Percentiles rank a stretch among this genome's conserved stretches.
phyloP scores from a whole-genome alignment of 2,329 filamentous ascomycete genomes.

The Arthroderma sp. region DNA sequence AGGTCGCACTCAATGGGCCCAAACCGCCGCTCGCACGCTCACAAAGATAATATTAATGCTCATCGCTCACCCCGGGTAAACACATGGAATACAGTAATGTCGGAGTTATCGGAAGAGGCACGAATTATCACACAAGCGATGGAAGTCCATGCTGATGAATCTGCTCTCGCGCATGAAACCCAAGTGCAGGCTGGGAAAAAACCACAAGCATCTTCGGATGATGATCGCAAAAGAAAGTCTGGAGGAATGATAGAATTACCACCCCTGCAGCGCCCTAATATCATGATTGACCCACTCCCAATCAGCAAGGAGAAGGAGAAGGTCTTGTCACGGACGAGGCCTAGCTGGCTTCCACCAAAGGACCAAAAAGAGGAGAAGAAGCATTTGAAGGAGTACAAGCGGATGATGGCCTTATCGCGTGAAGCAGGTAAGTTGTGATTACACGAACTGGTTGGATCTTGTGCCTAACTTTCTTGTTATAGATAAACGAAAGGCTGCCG shows the following conservation, averaged over 20 bases:
- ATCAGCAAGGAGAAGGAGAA: conserved; percentile 55
- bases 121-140: conserved; percentile 46
- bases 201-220: conserved; percentile 22
- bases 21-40: conserved; percentile 7
- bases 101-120: conserved; percentile 47
- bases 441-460: no score
- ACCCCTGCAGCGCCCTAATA: conserved; percentile 48
- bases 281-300: conserved; percentile 53
- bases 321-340: conserved; percentile 52
- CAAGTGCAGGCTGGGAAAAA: conserved; percentile 33
- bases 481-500: conserved; percentile 39
- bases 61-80: conserved; percentile 36
- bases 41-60: not conserved
- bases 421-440: conserved; percentile 37
- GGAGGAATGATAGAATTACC: conserved; percentile 39
- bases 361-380: conserved; percentile 81
- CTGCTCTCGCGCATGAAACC: conserved; percentile 32
- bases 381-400: conserved; percentile 62
- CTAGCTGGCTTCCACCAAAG: conserved; percentile 53
- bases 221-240: conserved; percentile 23
- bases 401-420: conserved; percentile 50
- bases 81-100: conserved; percentile 46
- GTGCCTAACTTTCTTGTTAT: conserved; percentile 8
- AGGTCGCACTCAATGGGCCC: conserved; percentile 26
- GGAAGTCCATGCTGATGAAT: conserved; percentile 43